These are phyloP conservation scores for Myriosclerotinia curreyana DNA, from an alignment of 2,329 filamentous ascomycete species.

Conservation along the genomic window DNA sequence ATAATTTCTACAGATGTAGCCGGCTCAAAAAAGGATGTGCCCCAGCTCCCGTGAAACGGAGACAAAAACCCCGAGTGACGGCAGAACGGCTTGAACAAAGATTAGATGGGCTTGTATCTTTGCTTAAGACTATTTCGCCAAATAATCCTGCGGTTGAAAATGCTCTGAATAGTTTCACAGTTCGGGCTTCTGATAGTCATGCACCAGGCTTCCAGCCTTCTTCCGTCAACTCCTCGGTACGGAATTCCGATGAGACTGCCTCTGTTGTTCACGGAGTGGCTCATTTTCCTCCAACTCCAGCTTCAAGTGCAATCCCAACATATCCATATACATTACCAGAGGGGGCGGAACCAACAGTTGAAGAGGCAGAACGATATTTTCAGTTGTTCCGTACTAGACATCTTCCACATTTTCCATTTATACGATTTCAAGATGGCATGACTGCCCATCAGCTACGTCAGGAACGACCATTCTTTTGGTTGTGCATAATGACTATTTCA, in stretches of 20 bases:
- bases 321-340: constrained; percentile 8
- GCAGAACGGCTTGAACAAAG: constrained; percentile 27
- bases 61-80: constrained; percentile 21
- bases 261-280: background rate
- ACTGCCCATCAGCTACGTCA: constrained; percentile 43
- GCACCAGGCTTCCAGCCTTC: background rate
- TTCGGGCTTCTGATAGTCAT: background rate
- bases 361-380: constrained; percentile 44
- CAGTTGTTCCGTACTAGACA: constrained; percentile 44
- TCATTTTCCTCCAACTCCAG: constrained; percentile 6
- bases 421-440: constrained; percentile 43
- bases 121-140: constrained; percentile 14
- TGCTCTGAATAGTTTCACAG: constrained; percentile 5
- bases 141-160: constrained; percentile 16
- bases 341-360: constrained; percentile 28
- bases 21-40: constrained; percentile 25
- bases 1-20: constrained; percentile 22
- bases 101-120: constrained; percentile 25
- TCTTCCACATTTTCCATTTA: constrained; percentile 48
- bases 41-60: constrained; percentile 21
- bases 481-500: constrained; percentile 49
- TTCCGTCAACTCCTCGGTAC: background rate
- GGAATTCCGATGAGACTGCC: background rate
- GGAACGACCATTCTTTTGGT: constrained; percentile 50
- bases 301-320: background rate